phyloP scores from a whole-genome alignment of 331 rosid species.

The Quercus phellos region DNA sequence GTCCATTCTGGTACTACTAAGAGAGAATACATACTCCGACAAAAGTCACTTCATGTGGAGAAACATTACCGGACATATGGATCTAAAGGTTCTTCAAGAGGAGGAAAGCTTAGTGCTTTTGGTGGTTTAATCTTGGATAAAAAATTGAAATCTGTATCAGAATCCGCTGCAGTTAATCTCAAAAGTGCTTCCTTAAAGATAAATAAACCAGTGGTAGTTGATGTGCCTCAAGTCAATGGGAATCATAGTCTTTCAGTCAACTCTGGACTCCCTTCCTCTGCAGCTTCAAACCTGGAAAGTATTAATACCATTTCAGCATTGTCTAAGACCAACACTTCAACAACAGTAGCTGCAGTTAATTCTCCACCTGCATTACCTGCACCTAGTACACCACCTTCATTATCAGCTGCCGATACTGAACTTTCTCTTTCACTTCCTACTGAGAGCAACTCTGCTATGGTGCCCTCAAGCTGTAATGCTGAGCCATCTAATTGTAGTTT shows the following conservation, averaged over 20 bases:
- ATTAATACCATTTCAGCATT: slow-evolving; percentile 30
- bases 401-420: slow-evolving; percentile 52
- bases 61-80: slow-evolving; percentile 66
- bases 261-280: slow-evolving; percentile 38
- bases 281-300: slow-evolving; percentile 40
- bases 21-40: slow-evolving; percentile 80
- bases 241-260: slow-evolving; percentile 39
- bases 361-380: slow-evolving; percentile 24
- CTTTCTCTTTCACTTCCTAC: slow-evolving; percentile 77
- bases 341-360: slow-evolving; percentile 32
- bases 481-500: slow-evolving; percentile 36
- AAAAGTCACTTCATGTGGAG: slow-evolving; percentile 72
- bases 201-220: slow-evolving; percentile 69
- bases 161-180: slow-evolving; percentile 55
- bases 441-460: slow-evolving; percentile 32
- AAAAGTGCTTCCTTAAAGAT: slow-evolving; percentile 66
- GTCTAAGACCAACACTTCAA: slow-evolving; percentile 19
- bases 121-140: slow-evolving; percentile 70
- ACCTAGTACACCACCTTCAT: slow-evolving; percentile 26
- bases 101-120: slow-evolving; percentile 61
- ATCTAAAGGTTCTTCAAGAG: slow-evolving; percentile 68
- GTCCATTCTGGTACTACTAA: slow-evolving; percentile 49
- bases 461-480: slow-evolving; percentile 38
- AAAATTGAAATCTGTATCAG: slow-evolving; percentile 68
- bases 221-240: slow-evolving; percentile 49